Evolutionary conservation across 2,329 filamentous ascomycete species (phyloP).

Genomic region (Xylaria arbuscula): DNA sequence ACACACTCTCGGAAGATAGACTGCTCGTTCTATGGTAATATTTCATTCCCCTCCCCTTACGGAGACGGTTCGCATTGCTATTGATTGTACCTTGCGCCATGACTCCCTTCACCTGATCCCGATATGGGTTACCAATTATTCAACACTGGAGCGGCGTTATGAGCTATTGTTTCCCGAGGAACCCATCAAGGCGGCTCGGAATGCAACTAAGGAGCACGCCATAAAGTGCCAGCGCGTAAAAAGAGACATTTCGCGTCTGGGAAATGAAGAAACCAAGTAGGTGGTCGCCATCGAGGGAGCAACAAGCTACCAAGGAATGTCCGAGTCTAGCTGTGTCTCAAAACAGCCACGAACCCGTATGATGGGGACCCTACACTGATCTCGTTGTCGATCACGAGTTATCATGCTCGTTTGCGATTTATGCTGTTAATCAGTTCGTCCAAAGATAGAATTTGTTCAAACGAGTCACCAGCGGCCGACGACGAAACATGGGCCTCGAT

Average conservation of each 20-base stretch:
- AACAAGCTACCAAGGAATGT: conserved; percentile 17
- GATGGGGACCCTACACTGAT: neutral
- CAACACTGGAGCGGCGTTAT: neutral
- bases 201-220: neutral
- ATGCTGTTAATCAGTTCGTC: neutral
- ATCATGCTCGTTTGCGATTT: neutral
- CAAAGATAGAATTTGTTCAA: neutral
- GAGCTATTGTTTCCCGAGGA: neutral
- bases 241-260: neutral
- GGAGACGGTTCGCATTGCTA: conserved; percentile 5
- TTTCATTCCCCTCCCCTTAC: conserved; percentile 38
- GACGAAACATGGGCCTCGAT: conserved; percentile 37
- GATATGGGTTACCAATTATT: too few species aligned
- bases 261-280: conserved; percentile 2
- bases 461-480: neutral
- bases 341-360: neutral
- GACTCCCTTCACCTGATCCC: conserved; percentile 6
- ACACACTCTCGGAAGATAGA: neutral
- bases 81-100: neutral
- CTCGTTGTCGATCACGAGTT: conserved; percentile 2
- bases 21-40: too few species aligned
- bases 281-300: conserved; percentile 4
- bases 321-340: conserved; percentile 3
- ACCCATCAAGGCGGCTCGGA: neutral
- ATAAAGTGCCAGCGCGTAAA: neutral